Base-by-base conservation (phyloP, 345 rosid species). In the Arabis hirsuta region DNA sequence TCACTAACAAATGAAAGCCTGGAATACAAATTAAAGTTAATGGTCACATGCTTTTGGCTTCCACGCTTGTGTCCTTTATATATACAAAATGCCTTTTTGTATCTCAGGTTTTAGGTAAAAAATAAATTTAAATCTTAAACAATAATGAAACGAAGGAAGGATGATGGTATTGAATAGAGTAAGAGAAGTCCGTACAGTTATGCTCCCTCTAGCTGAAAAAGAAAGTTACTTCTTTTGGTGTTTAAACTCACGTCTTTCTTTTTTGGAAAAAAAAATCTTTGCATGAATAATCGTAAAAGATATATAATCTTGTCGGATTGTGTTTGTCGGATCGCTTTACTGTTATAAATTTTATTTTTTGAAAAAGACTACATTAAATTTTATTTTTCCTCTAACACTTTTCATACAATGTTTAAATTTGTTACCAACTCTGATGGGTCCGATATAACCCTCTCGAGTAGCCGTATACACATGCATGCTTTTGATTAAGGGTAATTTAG, bases 261-360 rank as follows among this genome's bases (percentile, higher is more conserved):
- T 73, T 52, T 12, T 26, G 26, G 38, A 45, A 47, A 81, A 63
- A 63, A 60, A 11, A 51, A 67, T 56, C 14, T 63, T 58, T 58
- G 69, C 59, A 77, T 79, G 73, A 69, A 55, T 72, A 69, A 14
- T 66, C 67, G 61, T 66, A 81, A 74, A 20, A 79, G 72, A 47
- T 58, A 39, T 29, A 41, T 11, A 48, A 76, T 74, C 41, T 80
- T 66, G 71, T 78, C 77, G 76, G 82, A 81, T 79, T 73, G 71
- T 70, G 78, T 67, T 73, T 76, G 87, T 81, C 79, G 82, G 76
- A 43, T 26, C 16, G 46, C 38, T 13, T 54, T 38, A 32, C 36
- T 46, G 71, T 65, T 32, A 22, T 22, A 22, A 1, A 22, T 22
- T 22, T 22, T 22, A 8, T 16, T 20, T 1, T 2, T 8, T 54